Evolutionary conservation across 495 filamentous ascomycete genomes (phyloP).

Genomic region (Mytilinidion resinicola): DNA sequence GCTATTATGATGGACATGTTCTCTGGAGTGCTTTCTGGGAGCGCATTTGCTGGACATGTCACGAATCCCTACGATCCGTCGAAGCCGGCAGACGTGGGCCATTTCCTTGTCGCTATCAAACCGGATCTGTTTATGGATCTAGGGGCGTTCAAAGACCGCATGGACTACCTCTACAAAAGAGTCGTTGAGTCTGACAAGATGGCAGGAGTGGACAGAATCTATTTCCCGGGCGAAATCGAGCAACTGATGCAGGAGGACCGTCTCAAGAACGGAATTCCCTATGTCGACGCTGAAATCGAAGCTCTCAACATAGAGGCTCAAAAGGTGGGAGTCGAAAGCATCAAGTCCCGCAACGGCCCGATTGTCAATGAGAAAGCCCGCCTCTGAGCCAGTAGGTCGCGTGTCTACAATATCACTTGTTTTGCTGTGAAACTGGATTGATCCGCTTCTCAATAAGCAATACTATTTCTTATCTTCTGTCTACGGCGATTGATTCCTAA

Average conservation of each 20-base stretch:
- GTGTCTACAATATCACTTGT: too few relatives aligned
- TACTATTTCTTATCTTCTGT: too few relatives aligned
- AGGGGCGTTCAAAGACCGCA: slow-evolving; percentile 61
- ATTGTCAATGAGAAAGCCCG: slow-evolving; percentile 3
- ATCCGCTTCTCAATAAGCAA: too few relatives aligned
- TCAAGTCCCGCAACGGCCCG: not conserved
- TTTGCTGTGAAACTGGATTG: too few relatives aligned
- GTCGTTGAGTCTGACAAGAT: slow-evolving; percentile 60
- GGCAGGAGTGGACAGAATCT: slow-evolving; percentile 66
- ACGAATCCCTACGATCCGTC: slow-evolving; percentile 65
- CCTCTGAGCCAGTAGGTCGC: not conserved
- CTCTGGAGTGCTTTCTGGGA: slow-evolving; percentile 64
- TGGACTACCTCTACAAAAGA: slow-evolving; percentile 62
- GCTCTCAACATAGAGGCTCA: slow-evolving; percentile 62
- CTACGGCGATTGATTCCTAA: too few relatives aligned
- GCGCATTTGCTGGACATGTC: slow-evolving; percentile 67
- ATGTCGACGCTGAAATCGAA: slow-evolving; percentile 57
- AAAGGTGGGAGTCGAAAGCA: slow-evolving; percentile 39
- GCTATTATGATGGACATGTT: slow-evolving; percentile 83
- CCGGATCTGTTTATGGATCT: slow-evolving; percentile 69
- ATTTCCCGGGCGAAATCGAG: slow-evolving; percentile 76
- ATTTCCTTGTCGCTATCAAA: slow-evolving; percentile 69
- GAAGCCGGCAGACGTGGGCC: slow-evolving; percentile 63
- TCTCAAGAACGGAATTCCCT: slow-evolving; percentile 55
- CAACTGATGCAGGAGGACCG: slow-evolving; percentile 54